phyloP scores from a whole-genome alignment of 2,329 filamentous ascomycete species.

The Bipolaris oryzae region DNA sequence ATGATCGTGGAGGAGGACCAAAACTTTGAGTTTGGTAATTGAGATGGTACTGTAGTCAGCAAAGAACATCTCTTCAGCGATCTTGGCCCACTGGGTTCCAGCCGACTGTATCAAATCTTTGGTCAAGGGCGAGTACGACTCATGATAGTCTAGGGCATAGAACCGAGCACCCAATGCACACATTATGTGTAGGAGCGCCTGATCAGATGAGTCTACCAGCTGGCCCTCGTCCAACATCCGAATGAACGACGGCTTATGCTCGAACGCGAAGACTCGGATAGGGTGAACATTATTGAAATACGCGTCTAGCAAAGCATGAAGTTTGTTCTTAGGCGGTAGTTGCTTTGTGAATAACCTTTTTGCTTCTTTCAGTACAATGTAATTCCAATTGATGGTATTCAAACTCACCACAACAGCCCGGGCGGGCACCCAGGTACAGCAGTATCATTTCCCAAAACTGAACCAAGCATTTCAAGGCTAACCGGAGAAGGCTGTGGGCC shows the following conservation, averaged over 20 bases:
- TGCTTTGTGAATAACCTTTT: constrained; percentile 33
- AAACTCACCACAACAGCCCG: constrained; percentile 29
- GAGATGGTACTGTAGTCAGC: constrained; percentile 44
- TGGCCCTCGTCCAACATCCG: constrained; percentile 42
- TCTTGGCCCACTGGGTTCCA: constrained; percentile 43
- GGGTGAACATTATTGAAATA: constrained; percentile 44
- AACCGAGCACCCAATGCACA: constrained; percentile 40
- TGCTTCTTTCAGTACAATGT: background rate
- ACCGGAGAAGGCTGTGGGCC: constrained; percentile 23
- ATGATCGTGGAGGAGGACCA: constrained; percentile 41
- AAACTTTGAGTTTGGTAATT: constrained; percentile 38
- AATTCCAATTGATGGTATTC: background rate
- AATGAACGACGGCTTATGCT: constrained; percentile 43
- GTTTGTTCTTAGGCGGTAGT: constrained; percentile 29
- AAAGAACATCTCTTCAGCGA: constrained; percentile 42
- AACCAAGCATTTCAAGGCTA: constrained; percentile 3
- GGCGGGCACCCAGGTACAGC: constrained; percentile 29
- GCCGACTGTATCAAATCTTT: constrained; percentile 40
- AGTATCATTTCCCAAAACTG: constrained; percentile 12
- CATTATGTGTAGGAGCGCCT: constrained; percentile 42
- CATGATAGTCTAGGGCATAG: constrained; percentile 40
- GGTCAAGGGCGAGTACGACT: constrained; percentile 32
- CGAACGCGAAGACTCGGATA: constrained; percentile 36
- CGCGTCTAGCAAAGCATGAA: constrained; percentile 37
- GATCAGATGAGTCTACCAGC: constrained; percentile 35